Conservation (phyloP, 2,329 filamentous ascomycete species). For the Torrubiellomyces zombiae region DNA sequence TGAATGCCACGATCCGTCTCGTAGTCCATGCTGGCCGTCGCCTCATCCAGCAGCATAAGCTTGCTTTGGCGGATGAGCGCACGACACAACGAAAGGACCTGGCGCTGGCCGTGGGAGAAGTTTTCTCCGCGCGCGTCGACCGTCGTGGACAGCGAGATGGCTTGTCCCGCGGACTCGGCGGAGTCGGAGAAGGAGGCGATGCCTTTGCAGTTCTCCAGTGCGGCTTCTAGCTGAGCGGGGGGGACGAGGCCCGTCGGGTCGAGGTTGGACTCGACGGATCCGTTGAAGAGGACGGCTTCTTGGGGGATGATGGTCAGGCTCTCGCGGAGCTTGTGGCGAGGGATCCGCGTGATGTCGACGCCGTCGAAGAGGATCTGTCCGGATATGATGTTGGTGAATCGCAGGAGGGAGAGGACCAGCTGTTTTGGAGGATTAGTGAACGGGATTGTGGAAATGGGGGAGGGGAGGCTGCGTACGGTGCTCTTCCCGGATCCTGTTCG, state of each 20-base stretch:
- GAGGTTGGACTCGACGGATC: conserved; percentile 37
- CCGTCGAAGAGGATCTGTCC: conserved; percentile 39
- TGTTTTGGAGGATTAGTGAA: conserved; percentile 3
- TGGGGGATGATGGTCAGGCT: conserved; percentile 42
- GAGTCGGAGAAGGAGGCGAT: conserved; percentile 31
- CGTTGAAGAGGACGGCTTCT: conserved; percentile 40
- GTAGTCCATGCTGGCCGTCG: conserved; percentile 42
- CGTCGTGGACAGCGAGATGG: conserved; percentile 23
- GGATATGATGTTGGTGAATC: conserved; percentile 32
- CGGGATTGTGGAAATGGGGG: background rate
- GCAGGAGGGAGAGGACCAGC: conserved; percentile 36
- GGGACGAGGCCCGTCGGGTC: conserved; percentile 45
- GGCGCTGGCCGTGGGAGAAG: conserved; percentile 40
- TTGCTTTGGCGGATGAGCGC: conserved; percentile 37
- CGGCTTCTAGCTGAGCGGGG: conserved; percentile 36
- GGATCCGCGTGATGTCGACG: conserved; percentile 34
- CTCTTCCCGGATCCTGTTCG: conserved; percentile 74
- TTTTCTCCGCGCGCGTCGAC: conserved; percentile 37
- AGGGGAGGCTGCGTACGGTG: conserved; percentile 36
- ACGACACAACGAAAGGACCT: conserved; percentile 39
- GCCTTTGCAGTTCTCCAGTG: conserved; percentile 44
- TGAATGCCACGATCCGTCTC: conserved; percentile 40
- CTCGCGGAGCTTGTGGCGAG: conserved; percentile 31
- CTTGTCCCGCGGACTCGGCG: conserved; percentile 6
- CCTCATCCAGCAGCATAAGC: conserved; percentile 40